Evolutionary conservation across 2,329 filamentous ascomycete genomes (phyloP).

Genomic region (Aspergillus thermomutatus): DNA sequence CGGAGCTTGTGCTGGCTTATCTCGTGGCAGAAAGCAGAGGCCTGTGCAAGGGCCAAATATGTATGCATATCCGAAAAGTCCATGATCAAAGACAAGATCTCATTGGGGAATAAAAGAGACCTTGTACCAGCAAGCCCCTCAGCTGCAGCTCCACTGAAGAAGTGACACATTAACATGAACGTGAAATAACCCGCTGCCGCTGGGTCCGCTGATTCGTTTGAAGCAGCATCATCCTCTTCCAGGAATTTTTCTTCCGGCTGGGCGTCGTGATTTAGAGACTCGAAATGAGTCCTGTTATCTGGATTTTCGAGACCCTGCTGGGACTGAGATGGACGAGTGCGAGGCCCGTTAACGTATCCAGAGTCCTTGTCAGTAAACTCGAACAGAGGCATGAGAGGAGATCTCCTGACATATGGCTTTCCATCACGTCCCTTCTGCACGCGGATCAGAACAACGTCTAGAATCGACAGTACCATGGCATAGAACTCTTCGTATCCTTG

Average conservation of each 20-base stretch:
- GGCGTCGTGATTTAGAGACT: not conserved
- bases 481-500: conserved; percentile 10
- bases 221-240: not conserved
- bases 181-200: not conserved
- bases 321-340: not conserved
- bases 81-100: conserved; percentile 16
- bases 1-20: conserved; percentile 8
- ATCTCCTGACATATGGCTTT: conserved; percentile 6
- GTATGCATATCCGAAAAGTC: conserved; percentile 12
- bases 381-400: conserved; percentile 11
- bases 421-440: conserved; percentile 4
- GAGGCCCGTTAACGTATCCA: conserved; percentile 5
- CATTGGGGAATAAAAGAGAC: conserved; percentile 14
- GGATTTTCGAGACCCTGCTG: not conserved
- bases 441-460: conserved; percentile 14
- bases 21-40: conserved; percentile 11
- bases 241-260: not conserved
- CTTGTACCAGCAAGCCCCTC: conserved; percentile 1
- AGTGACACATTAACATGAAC: conserved; percentile 5
- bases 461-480: conserved; percentile 17
- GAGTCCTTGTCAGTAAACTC: conserved; percentile 10
- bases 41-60: conserved; percentile 7
- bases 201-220: not conserved
- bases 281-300: not conserved
- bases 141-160: conserved; percentile 11